phyloP scores from a whole-genome alignment of 177 flowering plant genomes.

The Tripterygium wilfordii region DNA sequence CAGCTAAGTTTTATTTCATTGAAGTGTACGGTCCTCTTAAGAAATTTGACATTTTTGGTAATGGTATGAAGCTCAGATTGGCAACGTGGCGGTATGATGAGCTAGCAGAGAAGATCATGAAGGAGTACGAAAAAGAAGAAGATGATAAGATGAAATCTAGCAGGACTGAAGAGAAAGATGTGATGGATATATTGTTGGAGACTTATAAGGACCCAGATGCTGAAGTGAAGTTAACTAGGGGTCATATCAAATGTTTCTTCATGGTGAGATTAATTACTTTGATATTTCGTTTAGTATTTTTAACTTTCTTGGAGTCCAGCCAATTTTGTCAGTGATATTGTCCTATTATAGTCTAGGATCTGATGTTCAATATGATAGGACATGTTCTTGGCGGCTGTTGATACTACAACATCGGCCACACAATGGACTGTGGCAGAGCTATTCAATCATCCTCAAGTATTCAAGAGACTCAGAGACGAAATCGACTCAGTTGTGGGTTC shows the following conservation, averaged over 20 bases:
- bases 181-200: conserved; percentile 19
- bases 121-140: conserved; percentile 13
- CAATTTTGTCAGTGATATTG: too few relatives aligned
- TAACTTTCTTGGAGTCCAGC: too few relatives aligned
- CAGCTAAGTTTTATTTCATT: neutral
- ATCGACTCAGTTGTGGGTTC: conserved; percentile 12
- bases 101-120: conserved; percentile 13
- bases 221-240: conserved; percentile 12
- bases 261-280: conserved; percentile 3
- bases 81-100: conserved; percentile 6
- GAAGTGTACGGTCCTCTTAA: conserved; percentile 13
- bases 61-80: conserved; percentile 7
- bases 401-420: conserved; percentile 10
- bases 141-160: neutral
- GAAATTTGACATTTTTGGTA: conserved; percentile 12
- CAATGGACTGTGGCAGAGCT: conserved; percentile 21
- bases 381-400: conserved; percentile 10
- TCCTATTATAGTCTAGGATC: too few relatives aligned
- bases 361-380: conserved; percentile 10
- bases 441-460: conserved; percentile 12
- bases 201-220: conserved; percentile 9
- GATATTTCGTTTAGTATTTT: too few relatives aligned
- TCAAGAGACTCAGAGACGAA: conserved; percentile 16
- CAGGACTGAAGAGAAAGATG: conserved; percentile 3
- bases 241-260: conserved; percentile 19